Evolutionary conservation across 139 green algal species (phyloP).

Genomic region (Tetratostichococcus sp.): DNA sequence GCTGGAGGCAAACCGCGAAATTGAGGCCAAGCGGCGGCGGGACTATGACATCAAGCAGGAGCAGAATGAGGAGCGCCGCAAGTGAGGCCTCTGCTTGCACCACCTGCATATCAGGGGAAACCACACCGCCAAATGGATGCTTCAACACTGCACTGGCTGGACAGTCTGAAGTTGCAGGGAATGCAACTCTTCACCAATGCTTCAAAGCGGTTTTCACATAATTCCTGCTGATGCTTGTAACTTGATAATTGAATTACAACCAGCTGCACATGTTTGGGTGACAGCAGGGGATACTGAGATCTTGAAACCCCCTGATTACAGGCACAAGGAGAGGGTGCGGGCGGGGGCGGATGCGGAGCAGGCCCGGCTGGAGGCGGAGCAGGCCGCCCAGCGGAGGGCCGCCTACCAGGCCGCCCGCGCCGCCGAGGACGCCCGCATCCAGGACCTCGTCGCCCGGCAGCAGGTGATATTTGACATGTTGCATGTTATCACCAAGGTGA

Average conservation of each 20-base stretch:
- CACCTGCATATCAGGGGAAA: not conserved
- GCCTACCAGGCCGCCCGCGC: slow-evolving; percentile 17
- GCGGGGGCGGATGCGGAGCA: slow-evolving; percentile 28
- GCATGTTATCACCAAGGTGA: too few species aligned
- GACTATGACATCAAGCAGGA: slow-evolving; percentile 33
- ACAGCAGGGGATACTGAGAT: too few species aligned
- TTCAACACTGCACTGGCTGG: too few species aligned
- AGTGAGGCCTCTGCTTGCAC: slow-evolving; percentile 3
- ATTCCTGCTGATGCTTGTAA: too few species aligned
- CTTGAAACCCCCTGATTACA: slow-evolving; percentile 2
- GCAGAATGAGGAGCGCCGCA: slow-evolving; percentile 33
- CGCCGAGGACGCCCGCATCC: too few species aligned
- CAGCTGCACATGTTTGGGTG: not conserved
- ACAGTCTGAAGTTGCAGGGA: too few species aligned
- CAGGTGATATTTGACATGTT: slow-evolving; percentile 4
- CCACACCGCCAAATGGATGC: too few species aligned
- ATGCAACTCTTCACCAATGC: too few species aligned
- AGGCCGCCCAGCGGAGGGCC: slow-evolving; percentile 46
- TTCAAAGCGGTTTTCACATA: too few species aligned
- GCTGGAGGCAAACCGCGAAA: slow-evolving; percentile 17
- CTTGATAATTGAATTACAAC: not conserved
- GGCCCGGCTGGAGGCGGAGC: slow-evolving; percentile 27
- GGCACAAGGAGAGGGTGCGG: slow-evolving; percentile 35
- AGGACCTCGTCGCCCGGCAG: not conserved
- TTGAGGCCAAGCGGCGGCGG: slow-evolving; percentile 22